A percentile compares a stretch with the other conserved stretches of the same genome.
Evolutionary conservation across 306 rosid species (phyloP).

Genomic region (Acacia acuminata): DNA sequence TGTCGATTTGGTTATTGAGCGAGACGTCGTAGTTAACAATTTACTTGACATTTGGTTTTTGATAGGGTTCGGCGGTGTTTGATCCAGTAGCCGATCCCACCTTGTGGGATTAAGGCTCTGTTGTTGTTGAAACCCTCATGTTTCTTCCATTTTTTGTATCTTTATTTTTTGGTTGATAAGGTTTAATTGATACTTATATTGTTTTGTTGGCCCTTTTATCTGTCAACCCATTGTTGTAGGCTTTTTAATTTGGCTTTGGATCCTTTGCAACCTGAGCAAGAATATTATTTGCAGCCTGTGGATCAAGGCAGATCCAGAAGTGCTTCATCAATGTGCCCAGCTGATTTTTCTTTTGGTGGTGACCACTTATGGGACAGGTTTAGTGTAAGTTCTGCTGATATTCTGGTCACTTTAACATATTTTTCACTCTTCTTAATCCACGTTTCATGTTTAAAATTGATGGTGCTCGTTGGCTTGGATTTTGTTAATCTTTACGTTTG

Average conservation of each 20-base stretch:
- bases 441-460: conserved; percentile 4
- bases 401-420: conserved; percentile 21
- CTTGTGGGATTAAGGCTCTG: too few species aligned
- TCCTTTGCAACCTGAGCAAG: conserved; percentile 90
- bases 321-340: conserved; percentile 90
- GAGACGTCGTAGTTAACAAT: too few species aligned
- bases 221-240: conserved; percentile 54
- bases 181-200: conserved; percentile 3
- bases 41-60: too few species aligned
- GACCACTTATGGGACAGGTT: conserved; percentile 96
- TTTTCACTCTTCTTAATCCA: neutral
- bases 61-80: too few species aligned
- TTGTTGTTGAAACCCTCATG: neutral
- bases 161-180: conserved; percentile 25
- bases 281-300: conserved; percentile 85
- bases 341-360: conserved; percentile 91
- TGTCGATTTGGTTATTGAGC: too few species aligned
- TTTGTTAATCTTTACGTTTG: neutral
- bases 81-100: too few species aligned
- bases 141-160: neutral
- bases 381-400: conserved; percentile 65
- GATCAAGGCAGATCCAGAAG: conserved; percentile 74
- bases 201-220: conserved; percentile 5
- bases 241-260: conserved; percentile 80
- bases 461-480: neutral